Conservation (phyloP, 176 grass and related monocot genomes). For the Pontederia paniculata region DNA sequence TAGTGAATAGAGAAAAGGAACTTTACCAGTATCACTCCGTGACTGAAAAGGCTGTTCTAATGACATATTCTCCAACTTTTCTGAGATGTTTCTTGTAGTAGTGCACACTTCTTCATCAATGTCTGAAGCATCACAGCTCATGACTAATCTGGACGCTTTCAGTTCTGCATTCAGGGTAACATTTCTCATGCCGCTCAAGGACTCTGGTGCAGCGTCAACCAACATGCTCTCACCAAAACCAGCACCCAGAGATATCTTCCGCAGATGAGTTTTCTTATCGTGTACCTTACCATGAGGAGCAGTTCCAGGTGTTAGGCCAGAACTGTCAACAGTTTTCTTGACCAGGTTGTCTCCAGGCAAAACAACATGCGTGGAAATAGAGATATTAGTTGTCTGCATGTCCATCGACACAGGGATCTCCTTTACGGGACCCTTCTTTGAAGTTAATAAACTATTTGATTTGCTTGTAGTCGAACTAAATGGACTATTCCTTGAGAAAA, state of each 20-base stretch:
- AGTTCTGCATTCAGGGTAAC: slow-evolving; percentile 22
- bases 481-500: slow-evolving; percentile 20
- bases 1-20: too few relatives aligned
- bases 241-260: slow-evolving; percentile 27
- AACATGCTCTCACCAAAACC: slow-evolving; percentile 34
- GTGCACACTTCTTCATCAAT: slow-evolving; percentile 8
- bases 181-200: slow-evolving; percentile 13
- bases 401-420: slow-evolving; percentile 18
- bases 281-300: slow-evolving; percentile 24
- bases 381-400: slow-evolving; percentile 16
- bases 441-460: slow-evolving; percentile 27
- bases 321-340: slow-evolving; percentile 9
- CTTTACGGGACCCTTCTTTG: slow-evolving; percentile 26
- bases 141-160: slow-evolving; percentile 27
- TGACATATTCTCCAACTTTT: slow-evolving; percentile 52
- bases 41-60: slow-evolving; percentile 29
- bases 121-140: slow-evolving; percentile 26
- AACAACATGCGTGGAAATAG: slow-evolving; percentile 44
- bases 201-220: slow-evolving; percentile 21
- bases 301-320: slow-evolving; percentile 26
- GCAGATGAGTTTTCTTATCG: slow-evolving; percentile 21
- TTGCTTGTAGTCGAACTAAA: slow-evolving; percentile 27
- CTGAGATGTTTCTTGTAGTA: slow-evolving; percentile 30
- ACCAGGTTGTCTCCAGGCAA: slow-evolving; percentile 65
- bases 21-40: slow-evolving; percentile 5